These are phyloP conservation scores for Anaeromyces robustus DNA, from an alignment of 192 early-diverging fungal genomes.

Conservation along the genomic window DNA sequence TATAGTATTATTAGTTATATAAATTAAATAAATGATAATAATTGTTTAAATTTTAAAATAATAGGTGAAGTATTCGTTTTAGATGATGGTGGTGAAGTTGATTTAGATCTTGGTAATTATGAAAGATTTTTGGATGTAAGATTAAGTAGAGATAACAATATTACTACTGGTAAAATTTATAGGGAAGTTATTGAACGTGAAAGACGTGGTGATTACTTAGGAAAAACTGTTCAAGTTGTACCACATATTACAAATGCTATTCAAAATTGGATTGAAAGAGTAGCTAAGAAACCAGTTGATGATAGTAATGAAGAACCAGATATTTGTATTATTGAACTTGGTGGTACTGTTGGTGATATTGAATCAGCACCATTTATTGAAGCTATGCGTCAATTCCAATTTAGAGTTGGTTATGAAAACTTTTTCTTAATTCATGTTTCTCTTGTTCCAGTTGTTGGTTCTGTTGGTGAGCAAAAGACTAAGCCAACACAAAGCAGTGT, in stretches of 20 bases:
- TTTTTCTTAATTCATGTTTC: slow-evolving; percentile 97
- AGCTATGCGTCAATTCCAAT: slow-evolving; percentile 99
- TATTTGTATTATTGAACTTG: slow-evolving; percentile 95
- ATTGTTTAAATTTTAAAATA: neutral
- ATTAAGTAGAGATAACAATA: slow-evolving; percentile 93
- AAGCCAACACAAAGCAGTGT: slow-evolving; percentile 98
- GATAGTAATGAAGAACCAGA: slow-evolving; percentile 67
- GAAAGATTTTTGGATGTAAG: slow-evolving; percentile 93
- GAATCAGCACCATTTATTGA: slow-evolving; percentile 99
- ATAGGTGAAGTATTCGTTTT: slow-evolving; percentile 97
- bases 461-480: slow-evolving; percentile 98
- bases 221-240: slow-evolving; percentile 98
- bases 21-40: neutral
- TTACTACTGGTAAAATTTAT: slow-evolving; percentile 99
- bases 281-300: slow-evolving; percentile 76
- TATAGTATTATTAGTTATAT: no score
- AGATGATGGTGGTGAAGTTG: slow-evolving; percentile 96
- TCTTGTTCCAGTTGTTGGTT: slow-evolving; percentile 87
- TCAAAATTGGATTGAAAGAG: slow-evolving; percentile 96
- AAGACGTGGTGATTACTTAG: slow-evolving; percentile 86
- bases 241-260: slow-evolving; percentile 95
- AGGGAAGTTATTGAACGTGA: slow-evolving; percentile 86
- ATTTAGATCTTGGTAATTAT: slow-evolving; percentile 97
- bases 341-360: slow-evolving; percentile 97
- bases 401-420: slow-evolving; percentile 96